Evolutionary conservation across 441 rosid species (phyloP).

Genomic region (Erodium texanum): DNA sequence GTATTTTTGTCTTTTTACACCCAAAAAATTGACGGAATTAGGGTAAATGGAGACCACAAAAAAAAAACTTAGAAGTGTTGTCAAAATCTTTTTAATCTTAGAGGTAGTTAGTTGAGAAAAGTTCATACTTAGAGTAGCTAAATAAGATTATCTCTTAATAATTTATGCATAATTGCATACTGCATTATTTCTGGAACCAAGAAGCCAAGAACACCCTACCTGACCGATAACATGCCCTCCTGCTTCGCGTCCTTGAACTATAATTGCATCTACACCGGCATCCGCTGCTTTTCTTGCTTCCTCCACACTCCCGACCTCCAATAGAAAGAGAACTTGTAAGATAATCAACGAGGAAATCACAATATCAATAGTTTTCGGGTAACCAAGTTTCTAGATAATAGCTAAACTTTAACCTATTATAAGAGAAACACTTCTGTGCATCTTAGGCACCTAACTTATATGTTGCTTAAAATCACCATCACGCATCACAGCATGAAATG

Average conservation of each 20-base stretch:
- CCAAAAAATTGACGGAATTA: no score
- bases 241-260: constrained; percentile 87
- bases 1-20: no score
- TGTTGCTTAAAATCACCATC: neutral
- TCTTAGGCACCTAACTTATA: neutral
- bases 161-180: no score
- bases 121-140: no score
- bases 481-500: neutral
- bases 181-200: neutral
- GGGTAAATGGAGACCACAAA: no score
- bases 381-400: no score
- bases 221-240: constrained; percentile 84
- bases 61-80: no score
- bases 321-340: constrained; percentile 5
- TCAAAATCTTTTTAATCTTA: no score
- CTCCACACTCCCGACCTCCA: constrained; percentile 63
- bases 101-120: no score
- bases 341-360: constrained; percentile 3
- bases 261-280: constrained; percentile 68
- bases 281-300: constrained; percentile 49
- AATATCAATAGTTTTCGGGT: neutral
- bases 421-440: no score
- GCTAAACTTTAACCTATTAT: no score
- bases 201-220: constrained; percentile 28
- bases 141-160: no score